phyloP scores from a whole-genome alignment of 805 yeast species.

The Nematodospora valgi region DNA sequence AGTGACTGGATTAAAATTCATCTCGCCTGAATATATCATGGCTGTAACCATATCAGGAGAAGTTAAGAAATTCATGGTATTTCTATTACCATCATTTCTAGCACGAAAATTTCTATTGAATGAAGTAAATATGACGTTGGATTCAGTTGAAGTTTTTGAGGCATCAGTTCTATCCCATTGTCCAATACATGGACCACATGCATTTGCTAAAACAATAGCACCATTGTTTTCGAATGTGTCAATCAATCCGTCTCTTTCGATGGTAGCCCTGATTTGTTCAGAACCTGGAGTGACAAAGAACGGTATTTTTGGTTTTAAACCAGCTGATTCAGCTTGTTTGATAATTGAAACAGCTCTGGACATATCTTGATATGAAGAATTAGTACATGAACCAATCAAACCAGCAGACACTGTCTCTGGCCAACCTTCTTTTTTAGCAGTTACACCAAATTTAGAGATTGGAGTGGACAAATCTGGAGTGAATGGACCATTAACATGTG shows the following conservation, averaged over 20 bases:
- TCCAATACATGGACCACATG: constrained; percentile 99
- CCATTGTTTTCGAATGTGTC: constrained; percentile 81
- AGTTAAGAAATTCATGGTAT: constrained; percentile 96
- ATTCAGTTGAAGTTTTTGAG: constrained; percentile 55
- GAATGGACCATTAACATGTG: constrained; percentile 96
- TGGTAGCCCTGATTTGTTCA: constrained; percentile 95
- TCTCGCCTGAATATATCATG: constrained; percentile 91
- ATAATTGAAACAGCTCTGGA: constrained; percentile 91
- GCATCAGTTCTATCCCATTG: constrained; percentile 97
- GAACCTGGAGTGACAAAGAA: constrained; percentile 98
- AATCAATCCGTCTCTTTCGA: constrained; percentile 90
- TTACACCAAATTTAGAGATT: constrained; percentile 72
- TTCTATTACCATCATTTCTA: constrained; percentile 97
- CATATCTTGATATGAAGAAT: constrained; percentile 98
- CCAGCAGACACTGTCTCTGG: constrained; percentile 87
- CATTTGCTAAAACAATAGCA: constrained; percentile 91
- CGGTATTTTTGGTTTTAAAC: constrained; percentile 85
- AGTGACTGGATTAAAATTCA: constrained; percentile 85
- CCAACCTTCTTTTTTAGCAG: constrained; percentile 75
- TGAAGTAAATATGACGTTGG: constrained; percentile 91
- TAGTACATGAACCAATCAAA: constrained; percentile 96
- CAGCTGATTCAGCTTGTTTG: constrained; percentile 80
- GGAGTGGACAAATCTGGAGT: constrained; percentile 98
- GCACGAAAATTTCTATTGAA: constrained; percentile 98
- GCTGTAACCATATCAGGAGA: constrained; percentile 98